Base-by-base conservation (phyloP, 2,329 filamentous ascomycete genomes). In the Aspergillus neotritici region DNA sequence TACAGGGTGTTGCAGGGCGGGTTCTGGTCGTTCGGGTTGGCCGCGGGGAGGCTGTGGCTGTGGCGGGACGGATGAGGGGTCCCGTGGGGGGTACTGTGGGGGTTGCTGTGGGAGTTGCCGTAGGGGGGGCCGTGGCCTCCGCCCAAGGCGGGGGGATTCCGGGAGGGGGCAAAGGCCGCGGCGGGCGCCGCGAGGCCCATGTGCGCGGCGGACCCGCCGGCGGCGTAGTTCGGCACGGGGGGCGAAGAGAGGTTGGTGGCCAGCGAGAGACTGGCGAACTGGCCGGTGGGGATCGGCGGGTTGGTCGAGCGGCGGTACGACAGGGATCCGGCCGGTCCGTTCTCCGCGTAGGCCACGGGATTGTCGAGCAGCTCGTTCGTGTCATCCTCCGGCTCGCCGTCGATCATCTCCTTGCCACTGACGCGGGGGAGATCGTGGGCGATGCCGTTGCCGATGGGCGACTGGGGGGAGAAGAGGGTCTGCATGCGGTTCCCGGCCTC, bases 1-100 rank as follows among this genome's bases (percentile, higher is more conserved):
- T 98, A 97, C 5, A 98, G 76, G 0, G 93, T 98, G 62, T 98
- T 97, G 76, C 93, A 97, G 0, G 93, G 93, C 1, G 91, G 91
- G 56, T 97, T 96, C 66, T 96, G 87, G 60, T 98, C 91, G 10
- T 91, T 90, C 0, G 90, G 91, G 54, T 97, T 97, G 48, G 87
- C 86, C 0, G 90, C 85, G 11, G 91, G 91, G 49, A 88, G 86
- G 48, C 83, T 84, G 50, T 81, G 80, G n/a, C 70, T 84, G 50
- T 81, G 80, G n/a, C 70, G 57, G 74, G 77, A 50, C 71, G 74
- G 64, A 53, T 78, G 85, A 47, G 79, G 75, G 41, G 70, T 74
- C 30, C 73, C 72, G 50, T 78, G 72, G 51, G 77, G 76, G 56
- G 77, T 84, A 44, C 72, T 71, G 35, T 72, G 68, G 41, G 72